Percentiles rank a stretch among this genome's conserved stretches.
Evolutionary conservation across 352 stramenopile species (phyloP).

Genomic region (Phytophthora gonapodyides): DNA sequence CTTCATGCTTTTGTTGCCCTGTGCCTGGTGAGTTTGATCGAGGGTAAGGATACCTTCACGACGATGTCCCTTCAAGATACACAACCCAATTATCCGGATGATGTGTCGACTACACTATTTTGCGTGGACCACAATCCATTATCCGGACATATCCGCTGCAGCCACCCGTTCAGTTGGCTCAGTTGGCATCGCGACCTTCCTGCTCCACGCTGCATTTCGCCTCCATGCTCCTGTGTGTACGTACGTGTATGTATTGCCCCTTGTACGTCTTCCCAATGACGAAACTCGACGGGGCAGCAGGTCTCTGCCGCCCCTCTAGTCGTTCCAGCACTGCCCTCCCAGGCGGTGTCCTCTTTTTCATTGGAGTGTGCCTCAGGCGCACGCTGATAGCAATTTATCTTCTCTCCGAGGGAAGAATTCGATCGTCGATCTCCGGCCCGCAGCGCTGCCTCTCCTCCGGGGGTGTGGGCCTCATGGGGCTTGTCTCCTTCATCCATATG

Average conservation of each 20-base stretch:
- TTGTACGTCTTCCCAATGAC: slow-evolving; percentile 45
- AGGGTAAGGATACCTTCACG: too few species aligned
- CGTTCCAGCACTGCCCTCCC: slow-evolving; percentile 56
- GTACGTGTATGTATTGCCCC: neutral
- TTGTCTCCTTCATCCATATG: slow-evolving; percentile 37
- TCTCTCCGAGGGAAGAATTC: slow-evolving; percentile 70
- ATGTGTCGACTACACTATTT: too few species aligned
- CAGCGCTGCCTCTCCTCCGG: slow-evolving; percentile 37
- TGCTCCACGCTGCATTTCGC: too few species aligned
- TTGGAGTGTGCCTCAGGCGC: slow-evolving; percentile 74
- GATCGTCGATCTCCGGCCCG: slow-evolving; percentile 33
- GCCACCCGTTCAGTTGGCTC: too few species aligned
- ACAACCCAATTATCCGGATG: too few species aligned
- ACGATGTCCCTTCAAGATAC: too few species aligned
- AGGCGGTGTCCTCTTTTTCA: slow-evolving; percentile 35
- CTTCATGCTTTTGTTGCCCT: too few species aligned
- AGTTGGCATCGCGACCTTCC: too few species aligned
- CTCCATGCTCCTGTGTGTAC: neutral
- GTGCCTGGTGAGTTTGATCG: too few species aligned
- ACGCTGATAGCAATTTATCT: slow-evolving; percentile 73
- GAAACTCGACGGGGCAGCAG: slow-evolving; percentile 28
- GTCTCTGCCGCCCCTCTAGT: slow-evolving; percentile 21
- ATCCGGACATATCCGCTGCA: too few species aligned
- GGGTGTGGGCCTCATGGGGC: slow-evolving; percentile 54
- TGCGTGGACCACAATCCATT: too few species aligned